Base-by-base conservation (phyloP, 1,139 yeast species). In the Taphrina flavorubra region DNA sequence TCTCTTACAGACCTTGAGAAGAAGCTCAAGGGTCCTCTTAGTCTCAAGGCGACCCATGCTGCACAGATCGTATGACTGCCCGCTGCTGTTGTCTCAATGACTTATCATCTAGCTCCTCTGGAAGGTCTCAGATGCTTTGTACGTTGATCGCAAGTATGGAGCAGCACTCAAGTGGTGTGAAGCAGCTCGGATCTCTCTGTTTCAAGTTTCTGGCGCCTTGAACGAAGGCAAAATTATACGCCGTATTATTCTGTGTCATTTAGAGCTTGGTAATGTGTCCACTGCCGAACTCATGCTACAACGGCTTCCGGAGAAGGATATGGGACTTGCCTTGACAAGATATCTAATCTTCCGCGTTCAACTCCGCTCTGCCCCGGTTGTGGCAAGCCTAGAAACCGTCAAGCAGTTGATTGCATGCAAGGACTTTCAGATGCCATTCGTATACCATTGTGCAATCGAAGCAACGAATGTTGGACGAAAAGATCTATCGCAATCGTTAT, bases 361-460 rank as follows among this genome's bases (percentile, higher is more conserved):
- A 4, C 51, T 71, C 3, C 61, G 57, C 2, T 18, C 36, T 49
- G 47, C 51, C 16, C 40, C 39, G 18, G 69, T 66, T 20, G 68
- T 14, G 6, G 13, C 1, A 5, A 42, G 46, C 25, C 51, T 64
- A 18, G 63, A 62, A 4, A 62, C 62, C 39, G 51, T 71, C 31
- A 40, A 59, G 5, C 37, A 16, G 18, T 58, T 71, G 1, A 47
- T 40, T 11, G 53, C 42, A 4, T 49, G 68, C 14, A 49, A 67
- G 10, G 55, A 46, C 8, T 68, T 60, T 8, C 68, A 57, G 18
- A 37, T 63, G 16, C 57, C 58, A 18, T 49, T 69, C 11, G 36
- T 71, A 40, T 55, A 66, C 31, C 70, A 71, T 3, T 71, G 73
- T 42, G 72, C 73, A 6, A 65, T 67, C 55, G 71, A 71, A 16